Base-by-base conservation (phyloP, 2,329 filamentous ascomycete species). In the Triangularia verruculosa region DNA sequence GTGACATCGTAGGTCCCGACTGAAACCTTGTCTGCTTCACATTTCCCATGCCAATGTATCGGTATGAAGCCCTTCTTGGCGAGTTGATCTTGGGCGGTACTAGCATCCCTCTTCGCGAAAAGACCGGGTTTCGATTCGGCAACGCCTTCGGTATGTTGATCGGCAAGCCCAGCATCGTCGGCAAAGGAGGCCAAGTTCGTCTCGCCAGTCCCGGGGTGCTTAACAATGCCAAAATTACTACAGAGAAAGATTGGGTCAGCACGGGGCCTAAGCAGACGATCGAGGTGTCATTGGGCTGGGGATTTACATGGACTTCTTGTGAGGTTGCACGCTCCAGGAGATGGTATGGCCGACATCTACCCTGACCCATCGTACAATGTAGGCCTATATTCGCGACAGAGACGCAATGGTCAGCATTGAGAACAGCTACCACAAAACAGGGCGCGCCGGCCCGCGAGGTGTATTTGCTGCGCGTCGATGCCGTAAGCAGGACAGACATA, bases 341-440 rank as follows among this genome's bases (percentile, higher is more conserved):
- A 99, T 93, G 58, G 93, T 97, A 76, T 97, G 89, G 61, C 90
- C 90, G 68, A 92, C 89, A 62, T 93, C 89, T 70, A 97, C 94
- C 74, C 92, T 90, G 70, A 97, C 91, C 94, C 95, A 99, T 74
- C 95, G 92, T 63, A 99, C 92, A 71, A 99, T 93, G 79, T 99
- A 99, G 68, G 93, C 97, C 95, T 98, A 70, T 30, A n/a, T 27
- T 24, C 39, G 17, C 17, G 39, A 47, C 20, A 47, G n/a, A 47
- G 20, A 12, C 17, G 4, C 17, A 20, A 47, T 20, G 11, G 57
- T 61, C 25, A 65, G 61, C 55, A 39, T 27, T 17, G 2, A 28
- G 22, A 57, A 34, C 8, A 22, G 9, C 54, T 22, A 30, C 3
- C 4, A 13, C 13, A 58, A 24, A 1, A 22, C 34, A 47, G 47